Conservation (phyloP, 345 rosid species). For the Lepidium sativum region DNA sequence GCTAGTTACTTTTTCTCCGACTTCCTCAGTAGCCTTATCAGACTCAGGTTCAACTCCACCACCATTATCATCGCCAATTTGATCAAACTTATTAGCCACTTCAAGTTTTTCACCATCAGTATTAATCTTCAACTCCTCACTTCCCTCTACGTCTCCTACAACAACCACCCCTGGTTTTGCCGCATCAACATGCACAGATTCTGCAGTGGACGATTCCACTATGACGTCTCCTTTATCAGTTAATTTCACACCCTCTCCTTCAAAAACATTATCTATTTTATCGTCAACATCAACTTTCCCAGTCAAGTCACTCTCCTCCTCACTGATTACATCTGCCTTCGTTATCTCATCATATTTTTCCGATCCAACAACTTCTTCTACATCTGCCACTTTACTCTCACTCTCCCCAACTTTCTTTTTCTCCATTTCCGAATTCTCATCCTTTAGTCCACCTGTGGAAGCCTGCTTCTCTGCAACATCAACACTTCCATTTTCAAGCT, state of each 20-base stretch:
- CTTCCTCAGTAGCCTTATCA: constrained; percentile 25
- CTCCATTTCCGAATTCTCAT: not conserved
- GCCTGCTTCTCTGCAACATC: constrained; percentile 30
- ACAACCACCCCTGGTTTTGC: constrained; percentile 28
- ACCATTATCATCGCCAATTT: constrained; percentile 21
- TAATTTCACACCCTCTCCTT: constrained; percentile 19
- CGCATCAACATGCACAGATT: constrained; percentile 29
- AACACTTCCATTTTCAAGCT: constrained; percentile 23
- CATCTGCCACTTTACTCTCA: constrained; percentile 21
- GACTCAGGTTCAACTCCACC: constrained; percentile 12
- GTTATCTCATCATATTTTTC: constrained; percentile 7
- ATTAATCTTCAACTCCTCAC: constrained; percentile 23
- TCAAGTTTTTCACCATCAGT: constrained; percentile 26
- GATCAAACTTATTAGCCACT: constrained; percentile 47
- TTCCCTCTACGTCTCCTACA: constrained; percentile 35
- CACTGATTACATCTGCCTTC: constrained; percentile 18
- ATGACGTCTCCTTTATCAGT: constrained; percentile 27
- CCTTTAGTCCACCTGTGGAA: constrained; percentile 11
- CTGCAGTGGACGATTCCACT: constrained; percentile 23
- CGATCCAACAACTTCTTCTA: constrained; percentile 17
- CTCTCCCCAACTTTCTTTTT: constrained; percentile 12
- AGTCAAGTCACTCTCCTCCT: not conserved
- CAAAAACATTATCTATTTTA: constrained; percentile 6
- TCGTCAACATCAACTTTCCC: constrained; percentile 22
- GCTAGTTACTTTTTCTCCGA: constrained; percentile 25